These are phyloP conservation scores for Nakazawaea laoshanensis DNA, from an alignment of 805 yeast genomes.

Conservation along the genomic window DNA sequence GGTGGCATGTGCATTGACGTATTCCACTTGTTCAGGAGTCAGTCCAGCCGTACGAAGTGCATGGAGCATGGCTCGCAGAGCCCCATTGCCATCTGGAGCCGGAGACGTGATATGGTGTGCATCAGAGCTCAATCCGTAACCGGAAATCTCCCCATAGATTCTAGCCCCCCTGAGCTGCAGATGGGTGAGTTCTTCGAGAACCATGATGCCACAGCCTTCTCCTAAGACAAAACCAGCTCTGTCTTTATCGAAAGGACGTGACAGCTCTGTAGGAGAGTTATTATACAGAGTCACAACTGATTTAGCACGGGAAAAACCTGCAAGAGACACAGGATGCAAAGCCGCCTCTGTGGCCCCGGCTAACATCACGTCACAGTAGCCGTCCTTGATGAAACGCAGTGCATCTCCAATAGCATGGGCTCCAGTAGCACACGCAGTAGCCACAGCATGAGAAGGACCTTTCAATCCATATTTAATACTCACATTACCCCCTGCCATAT, in stretches of 20 bases:
- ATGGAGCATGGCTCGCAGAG: conserved; percentile 69
- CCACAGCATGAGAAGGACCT: conserved; percentile 83
- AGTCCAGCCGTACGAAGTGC: conserved; percentile 52
- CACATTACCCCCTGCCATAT: conserved; percentile 93
- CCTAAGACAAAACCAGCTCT: conserved; percentile 87
- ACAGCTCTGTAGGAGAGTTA: conserved; percentile 55
- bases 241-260: conserved; percentile 77
- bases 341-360: conserved; percentile 94
- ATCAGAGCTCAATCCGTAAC: conserved; percentile 90
- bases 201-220: conserved; percentile 83
- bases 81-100: conserved; percentile 73
- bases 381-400: conserved; percentile 64
- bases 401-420: conserved; percentile 93
- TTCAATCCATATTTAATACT: conserved; percentile 67
- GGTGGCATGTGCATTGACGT: conserved; percentile 95
- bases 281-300: conserved; percentile 60
- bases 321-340: conserved; percentile 76
- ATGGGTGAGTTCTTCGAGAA: conserved; percentile 71
- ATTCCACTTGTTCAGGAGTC: conserved; percentile 45
- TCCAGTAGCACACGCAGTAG: conserved; percentile 98
- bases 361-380: conserved; percentile 77
- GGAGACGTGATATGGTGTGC: conserved; percentile 94
- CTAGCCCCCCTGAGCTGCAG: conserved; percentile 57
- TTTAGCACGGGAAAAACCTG: conserved; percentile 88
- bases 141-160: conserved; percentile 74